Evolutionary conservation across 495 filamentous ascomycete genomes (phyloP).

Genomic region (Hyaloscypha hepaticicola): DNA sequence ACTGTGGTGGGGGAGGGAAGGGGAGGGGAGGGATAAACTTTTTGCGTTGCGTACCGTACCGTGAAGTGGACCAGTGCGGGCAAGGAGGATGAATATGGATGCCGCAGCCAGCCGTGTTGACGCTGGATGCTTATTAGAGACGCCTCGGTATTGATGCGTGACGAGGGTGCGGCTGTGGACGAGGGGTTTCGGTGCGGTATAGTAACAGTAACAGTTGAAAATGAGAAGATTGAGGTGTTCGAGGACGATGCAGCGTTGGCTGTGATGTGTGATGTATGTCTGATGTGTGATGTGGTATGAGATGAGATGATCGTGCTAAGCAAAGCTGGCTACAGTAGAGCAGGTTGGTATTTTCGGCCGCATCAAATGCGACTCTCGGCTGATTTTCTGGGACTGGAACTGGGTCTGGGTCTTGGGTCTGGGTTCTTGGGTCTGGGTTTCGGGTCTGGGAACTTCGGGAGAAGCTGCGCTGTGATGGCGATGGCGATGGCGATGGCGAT

Average conservation of each 20-base stretch:
- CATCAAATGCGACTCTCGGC: not conserved
- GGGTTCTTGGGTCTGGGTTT: too few species aligned
- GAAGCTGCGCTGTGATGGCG: not conserved
- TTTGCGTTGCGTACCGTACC: not conserved
- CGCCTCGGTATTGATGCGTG: not conserved
- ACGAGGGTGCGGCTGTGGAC: not conserved
- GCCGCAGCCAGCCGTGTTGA: not conserved
- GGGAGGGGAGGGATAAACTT: conserved; percentile 1
- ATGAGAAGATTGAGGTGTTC: not conserved
- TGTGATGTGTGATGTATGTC: not conserved
- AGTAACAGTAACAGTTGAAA: not conserved
- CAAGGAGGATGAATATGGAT: not conserved
- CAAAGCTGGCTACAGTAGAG: not conserved
- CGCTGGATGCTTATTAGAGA: not conserved
- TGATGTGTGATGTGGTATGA: not conserved
- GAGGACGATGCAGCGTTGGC: not conserved
- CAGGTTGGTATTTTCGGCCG: not conserved
- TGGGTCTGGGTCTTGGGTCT: too few species aligned
- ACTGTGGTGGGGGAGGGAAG: not conserved
- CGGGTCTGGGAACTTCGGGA: too few species aligned
- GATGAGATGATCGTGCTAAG: not conserved
- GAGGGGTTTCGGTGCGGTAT: not conserved
- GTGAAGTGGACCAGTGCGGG: not conserved
- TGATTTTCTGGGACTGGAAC: not conserved
- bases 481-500: not conserved